Percentiles rank a stretch among this genome's conserved stretches.
These are phyloP conservation scores for Escallonia rubra DNA, from an alignment of 129 eudicot genomes.

Conservation along the genomic window DNA sequence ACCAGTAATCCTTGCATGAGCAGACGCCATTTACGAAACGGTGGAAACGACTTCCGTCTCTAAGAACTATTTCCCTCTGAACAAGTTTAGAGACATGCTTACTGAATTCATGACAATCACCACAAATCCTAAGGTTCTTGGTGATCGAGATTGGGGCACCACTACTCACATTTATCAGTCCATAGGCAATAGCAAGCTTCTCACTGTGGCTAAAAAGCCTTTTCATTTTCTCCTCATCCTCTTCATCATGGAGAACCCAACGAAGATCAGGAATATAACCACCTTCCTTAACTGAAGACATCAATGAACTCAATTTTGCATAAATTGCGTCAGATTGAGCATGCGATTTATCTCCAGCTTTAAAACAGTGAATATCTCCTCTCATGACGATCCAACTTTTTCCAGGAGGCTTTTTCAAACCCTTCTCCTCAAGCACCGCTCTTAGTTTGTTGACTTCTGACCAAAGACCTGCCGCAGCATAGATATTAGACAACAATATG, in stretches of 20 bases:
- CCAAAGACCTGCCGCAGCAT: conserved; percentile 57
- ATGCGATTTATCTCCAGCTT: conserved; percentile 53
- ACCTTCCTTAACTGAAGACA: conserved; percentile 24
- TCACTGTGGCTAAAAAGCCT: conserved; percentile 48
- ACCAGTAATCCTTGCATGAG: conserved; percentile 60
- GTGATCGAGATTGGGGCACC: conserved; percentile 32
- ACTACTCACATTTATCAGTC: conserved; percentile 28
- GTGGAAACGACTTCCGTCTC: conserved; percentile 53
- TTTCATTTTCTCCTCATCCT: conserved; percentile 35
- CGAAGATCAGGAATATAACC: conserved; percentile 60
- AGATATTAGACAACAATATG: conserved; percentile 49
- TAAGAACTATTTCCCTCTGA: conserved; percentile 33
- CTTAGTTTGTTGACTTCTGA: conserved; percentile 41
- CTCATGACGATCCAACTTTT: conserved; percentile 53
- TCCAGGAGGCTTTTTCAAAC: conserved; percentile 49
- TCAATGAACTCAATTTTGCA: conserved; percentile 33
- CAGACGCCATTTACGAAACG: conserved; percentile 44
- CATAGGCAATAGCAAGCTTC: conserved; percentile 48
- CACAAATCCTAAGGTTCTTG: conserved; percentile 55
- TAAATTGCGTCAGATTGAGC: conserved; percentile 28
- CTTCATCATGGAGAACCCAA: conserved; percentile 58
- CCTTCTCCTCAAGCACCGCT: conserved; percentile 29
- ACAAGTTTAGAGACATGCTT: conserved; percentile 37
- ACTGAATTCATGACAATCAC: conserved; percentile 51
- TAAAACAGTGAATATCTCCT: conserved; percentile 42